Conservation (phyloP, 805 yeast species). For the Ogataea sp. region DNA sequence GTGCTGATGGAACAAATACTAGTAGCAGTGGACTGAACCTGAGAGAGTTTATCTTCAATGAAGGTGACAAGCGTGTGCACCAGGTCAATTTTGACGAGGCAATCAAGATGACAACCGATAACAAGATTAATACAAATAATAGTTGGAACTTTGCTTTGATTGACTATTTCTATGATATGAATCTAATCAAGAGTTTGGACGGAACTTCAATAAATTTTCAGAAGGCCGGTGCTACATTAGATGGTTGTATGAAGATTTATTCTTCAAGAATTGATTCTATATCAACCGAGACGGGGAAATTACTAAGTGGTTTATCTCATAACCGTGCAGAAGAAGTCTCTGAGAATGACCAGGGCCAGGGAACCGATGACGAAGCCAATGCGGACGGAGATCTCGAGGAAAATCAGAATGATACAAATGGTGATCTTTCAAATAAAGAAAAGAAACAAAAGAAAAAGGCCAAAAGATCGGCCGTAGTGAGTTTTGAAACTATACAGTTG, state of each 20-base stretch:
- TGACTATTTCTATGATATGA: slow-evolving; percentile 45
- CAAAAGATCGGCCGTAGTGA: neutral
- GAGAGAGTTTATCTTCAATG: neutral
- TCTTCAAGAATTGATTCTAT: slow-evolving; percentile 39
- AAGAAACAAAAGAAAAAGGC: slow-evolving; percentile 7
- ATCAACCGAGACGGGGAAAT: slow-evolving; percentile 23
- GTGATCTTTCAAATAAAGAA: slow-evolving; percentile 15
- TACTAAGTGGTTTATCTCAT: slow-evolving; percentile 63
- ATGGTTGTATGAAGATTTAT: slow-evolving; percentile 45
- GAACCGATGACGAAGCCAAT: slow-evolving; percentile 11
- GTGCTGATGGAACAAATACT: slow-evolving; percentile 1
- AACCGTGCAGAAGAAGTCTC: slow-evolving; percentile 10
- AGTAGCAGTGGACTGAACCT: neutral
- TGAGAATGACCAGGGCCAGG: too few relatives aligned
- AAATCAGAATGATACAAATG: slow-evolving; percentile 6
- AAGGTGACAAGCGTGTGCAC: slow-evolving; percentile 5
- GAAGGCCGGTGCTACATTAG: slow-evolving; percentile 39
- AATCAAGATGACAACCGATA: slow-evolving; percentile 18
- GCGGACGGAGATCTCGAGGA: slow-evolving; percentile 12
- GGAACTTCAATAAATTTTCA: slow-evolving; percentile 39
- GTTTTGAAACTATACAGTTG: slow-evolving; percentile 25
- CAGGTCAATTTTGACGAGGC: slow-evolving; percentile 16
- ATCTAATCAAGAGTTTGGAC: slow-evolving; percentile 31
- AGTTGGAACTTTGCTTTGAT: slow-evolving; percentile 44
- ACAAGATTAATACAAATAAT: slow-evolving; percentile 40